phyloP scores from a whole-genome alignment of 805 yeast species.

The Torulaspora maleeae region DNA sequence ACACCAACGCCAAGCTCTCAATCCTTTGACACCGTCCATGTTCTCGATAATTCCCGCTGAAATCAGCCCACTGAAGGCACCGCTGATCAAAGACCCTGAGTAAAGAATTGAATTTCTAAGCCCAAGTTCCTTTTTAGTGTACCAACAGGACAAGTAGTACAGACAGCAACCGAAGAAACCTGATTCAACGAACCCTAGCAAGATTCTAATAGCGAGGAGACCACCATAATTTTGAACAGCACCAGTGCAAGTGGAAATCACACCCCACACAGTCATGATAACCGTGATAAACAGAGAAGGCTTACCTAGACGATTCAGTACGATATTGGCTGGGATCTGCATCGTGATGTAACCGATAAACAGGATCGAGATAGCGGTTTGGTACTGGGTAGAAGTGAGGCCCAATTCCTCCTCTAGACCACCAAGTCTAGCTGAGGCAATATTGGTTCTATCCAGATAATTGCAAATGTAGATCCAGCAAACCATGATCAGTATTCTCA shows the following conservation, averaged over 20 bases:
- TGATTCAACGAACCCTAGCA: slow-evolving; percentile 48
- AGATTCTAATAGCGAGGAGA: slow-evolving; percentile 41
- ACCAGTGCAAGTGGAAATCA: slow-evolving; percentile 42
- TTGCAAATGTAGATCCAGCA: slow-evolving; percentile 49
- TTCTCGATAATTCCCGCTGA: slow-evolving; percentile 49
- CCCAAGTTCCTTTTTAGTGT: slow-evolving; percentile 46
- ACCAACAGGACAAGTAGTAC: slow-evolving; percentile 52
- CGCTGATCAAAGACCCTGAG: slow-evolving; percentile 47
- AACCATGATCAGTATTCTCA: slow-evolving; percentile 47
- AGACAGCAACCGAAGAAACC: slow-evolving; percentile 41
- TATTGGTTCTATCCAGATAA: slow-evolving; percentile 47
- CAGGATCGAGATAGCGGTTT: slow-evolving; percentile 49
- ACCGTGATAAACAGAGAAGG: slow-evolving; percentile 49
- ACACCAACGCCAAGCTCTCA: slow-evolving; percentile 52
- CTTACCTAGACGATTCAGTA: slow-evolving; percentile 42
- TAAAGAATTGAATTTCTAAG: slow-evolving; percentile 47
- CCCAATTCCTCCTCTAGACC: slow-evolving; percentile 45
- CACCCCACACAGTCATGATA: slow-evolving; percentile 38
- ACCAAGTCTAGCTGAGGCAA: slow-evolving; percentile 48
- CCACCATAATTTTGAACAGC: slow-evolving; percentile 44
- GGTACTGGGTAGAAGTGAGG: slow-evolving; percentile 42
- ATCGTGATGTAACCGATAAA: slow-evolving; percentile 43
- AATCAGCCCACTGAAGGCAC: slow-evolving; percentile 52
- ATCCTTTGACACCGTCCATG: slow-evolving; percentile 40
- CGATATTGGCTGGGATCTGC: slow-evolving; percentile 47